Conservation (phyloP, 2,329 filamentous ascomycete species). For the Microdochium trichocladiopsis region DNA sequence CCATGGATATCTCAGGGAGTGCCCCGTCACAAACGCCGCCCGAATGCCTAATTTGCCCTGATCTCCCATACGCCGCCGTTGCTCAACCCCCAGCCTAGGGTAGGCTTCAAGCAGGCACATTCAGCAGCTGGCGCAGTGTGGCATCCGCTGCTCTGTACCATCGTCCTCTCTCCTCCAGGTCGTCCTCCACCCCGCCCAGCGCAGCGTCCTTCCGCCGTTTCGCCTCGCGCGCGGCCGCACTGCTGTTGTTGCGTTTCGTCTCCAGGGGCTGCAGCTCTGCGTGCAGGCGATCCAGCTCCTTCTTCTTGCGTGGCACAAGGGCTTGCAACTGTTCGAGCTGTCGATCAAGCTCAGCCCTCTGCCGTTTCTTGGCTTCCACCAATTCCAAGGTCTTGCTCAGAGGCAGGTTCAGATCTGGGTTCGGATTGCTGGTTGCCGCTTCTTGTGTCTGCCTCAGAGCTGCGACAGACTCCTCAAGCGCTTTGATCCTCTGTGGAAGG, state of each 20-base stretch:
- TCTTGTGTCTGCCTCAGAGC: slow-evolving; percentile 32
- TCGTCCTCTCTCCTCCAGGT: slow-evolving; percentile 67
- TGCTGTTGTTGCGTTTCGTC: slow-evolving; percentile 56
- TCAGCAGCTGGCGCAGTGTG: slow-evolving; percentile 55
- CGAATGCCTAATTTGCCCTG: background rate
- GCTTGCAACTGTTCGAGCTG: slow-evolving; percentile 57
- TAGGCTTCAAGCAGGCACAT: slow-evolving; percentile 25
- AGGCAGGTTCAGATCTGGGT: slow-evolving; percentile 43
- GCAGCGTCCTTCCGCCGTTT: slow-evolving; percentile 60
- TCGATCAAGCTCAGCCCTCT: slow-evolving; percentile 50
- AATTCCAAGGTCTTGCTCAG: slow-evolving; percentile 49
- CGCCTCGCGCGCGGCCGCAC: slow-evolving; percentile 64
- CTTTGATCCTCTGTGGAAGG: slow-evolving; percentile 40
- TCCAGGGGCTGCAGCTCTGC: slow-evolving; percentile 64
- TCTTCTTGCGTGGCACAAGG: slow-evolving; percentile 57
- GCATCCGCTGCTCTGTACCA: slow-evolving; percentile 69
- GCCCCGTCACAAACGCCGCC: background rate
- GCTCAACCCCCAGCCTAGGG: background rate
- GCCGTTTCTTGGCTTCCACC: slow-evolving; percentile 40
- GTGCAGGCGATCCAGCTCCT: slow-evolving; percentile 59
- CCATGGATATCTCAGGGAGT: background rate
- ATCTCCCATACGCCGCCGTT: background rate
- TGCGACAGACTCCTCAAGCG: slow-evolving; percentile 40
- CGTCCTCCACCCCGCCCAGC: slow-evolving; percentile 60
- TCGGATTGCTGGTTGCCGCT: slow-evolving; percentile 28